Evolutionary conservation across 768 basidiomycete genomes (phyloP), one percentile per base, ranked within the genome.

Genomic region (Trametes punicea): DNA sequence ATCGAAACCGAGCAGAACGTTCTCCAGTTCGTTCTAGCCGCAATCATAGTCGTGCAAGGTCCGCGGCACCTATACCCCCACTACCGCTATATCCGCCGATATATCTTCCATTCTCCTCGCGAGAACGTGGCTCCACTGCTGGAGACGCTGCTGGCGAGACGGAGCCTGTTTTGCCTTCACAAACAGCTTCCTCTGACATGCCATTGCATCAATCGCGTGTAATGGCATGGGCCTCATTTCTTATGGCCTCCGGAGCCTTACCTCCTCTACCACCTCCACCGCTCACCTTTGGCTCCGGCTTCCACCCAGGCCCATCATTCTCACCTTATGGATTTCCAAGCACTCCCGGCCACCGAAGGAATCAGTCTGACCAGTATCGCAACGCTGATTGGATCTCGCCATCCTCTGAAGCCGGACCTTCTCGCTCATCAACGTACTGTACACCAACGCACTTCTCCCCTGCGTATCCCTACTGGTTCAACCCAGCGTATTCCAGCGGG

Each of bases 401-500:
- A 36, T 46, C 67, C 20, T 57, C 68, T 51, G 55, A 68, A 65
- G 57, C 68, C 33, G 50, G 63, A 44, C 30, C 62, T 21, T 59
- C 56, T 29, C 53, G 64, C 8, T 46, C 57, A n/a, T 58, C 65
- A 3, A 26, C 67, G 23, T 74, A 72, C 50, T 65, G 69, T 2
- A 77, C 75, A 3, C 76, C 79, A 2, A 72, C 68, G 6, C 66
- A 55, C 42, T 46, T 56, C 29, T 67, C 66, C 16, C 72, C 74
- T 51, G 66, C 70, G 2, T 73, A 76, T 58, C 71, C 76, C 4
- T 73, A 71, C 64, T 51, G 66, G 18, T 77, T 72, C 49, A 73
- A 81, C 51, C 78, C 81, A 2, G 70, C 70, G 36, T 70, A 75
- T 47, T 80, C 82, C 16, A 64, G 61, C 47, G 78, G 74, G 7